A percentile compares a stretch with the other conserved stretches of the same genome.
Evolutionary conservation across 163 green algal species (phyloP).

Genomic region (Scenedesmus sp.): DNA sequence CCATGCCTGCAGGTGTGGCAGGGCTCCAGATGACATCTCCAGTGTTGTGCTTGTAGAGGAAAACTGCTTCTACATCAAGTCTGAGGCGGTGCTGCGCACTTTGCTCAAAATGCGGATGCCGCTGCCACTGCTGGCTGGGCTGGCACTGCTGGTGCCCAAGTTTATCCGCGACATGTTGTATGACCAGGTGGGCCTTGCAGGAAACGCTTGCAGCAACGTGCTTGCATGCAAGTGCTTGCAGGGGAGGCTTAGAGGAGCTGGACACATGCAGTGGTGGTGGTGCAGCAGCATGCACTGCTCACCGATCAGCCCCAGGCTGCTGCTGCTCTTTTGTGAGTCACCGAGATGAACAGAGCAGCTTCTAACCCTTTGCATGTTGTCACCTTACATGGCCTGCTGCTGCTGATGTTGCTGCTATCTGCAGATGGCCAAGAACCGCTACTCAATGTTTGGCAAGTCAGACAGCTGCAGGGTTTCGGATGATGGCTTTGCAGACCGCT

Average conservation of each 20-base stretch:
- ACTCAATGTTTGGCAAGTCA: conserved; percentile 78
- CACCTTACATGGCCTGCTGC: not conserved
- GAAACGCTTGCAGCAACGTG: too few relatives aligned
- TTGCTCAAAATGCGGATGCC: conserved; percentile 68
- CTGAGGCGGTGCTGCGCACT: conserved; percentile 87
- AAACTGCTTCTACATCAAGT: conserved; percentile 72
- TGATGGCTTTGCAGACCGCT: conserved; percentile 69
- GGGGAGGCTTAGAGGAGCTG: not conserved
- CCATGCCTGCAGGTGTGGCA: conserved; percentile 56
- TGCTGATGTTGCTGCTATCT: not conserved
- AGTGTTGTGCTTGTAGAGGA: conserved; percentile 92
- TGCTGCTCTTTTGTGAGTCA: too few relatives aligned
- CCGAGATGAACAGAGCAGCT: too few relatives aligned
- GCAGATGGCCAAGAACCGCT: conserved; percentile 85
- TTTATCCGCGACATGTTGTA: conserved; percentile 79
- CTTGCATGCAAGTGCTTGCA: too few relatives aligned
- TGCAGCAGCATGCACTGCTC: not conserved
- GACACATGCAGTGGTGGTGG: not conserved
- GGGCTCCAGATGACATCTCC: conserved; percentile 85
- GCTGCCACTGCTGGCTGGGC: conserved; percentile 68
- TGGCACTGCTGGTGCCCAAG: conserved; percentile 67
- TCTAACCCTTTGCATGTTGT: too few relatives aligned
- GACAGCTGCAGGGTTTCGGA: conserved; percentile 74
- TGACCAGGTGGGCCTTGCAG: conserved; percentile 59
- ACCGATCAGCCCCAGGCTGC: too few relatives aligned